Conservation (phyloP, 805 yeast genomes). For the Zygosaccharomyces gambellarensis region DNA sequence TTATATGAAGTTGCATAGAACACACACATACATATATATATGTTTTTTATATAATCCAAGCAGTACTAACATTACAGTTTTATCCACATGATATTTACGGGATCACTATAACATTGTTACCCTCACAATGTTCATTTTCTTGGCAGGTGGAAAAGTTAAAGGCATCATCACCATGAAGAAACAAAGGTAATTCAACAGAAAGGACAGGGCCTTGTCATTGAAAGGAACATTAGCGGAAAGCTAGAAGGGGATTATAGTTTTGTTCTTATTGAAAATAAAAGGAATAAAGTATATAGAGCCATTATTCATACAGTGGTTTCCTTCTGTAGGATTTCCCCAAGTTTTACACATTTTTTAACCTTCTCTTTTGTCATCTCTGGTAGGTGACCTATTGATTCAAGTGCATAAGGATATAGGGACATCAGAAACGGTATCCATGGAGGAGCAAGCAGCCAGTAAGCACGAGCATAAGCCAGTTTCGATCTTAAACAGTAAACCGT, state of each 20-base stretch:
- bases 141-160: background rate
- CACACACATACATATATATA: background rate
- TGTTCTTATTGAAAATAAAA: background rate
- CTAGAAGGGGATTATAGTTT: background rate
- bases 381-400: background rate
- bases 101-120: background rate
- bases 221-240: background rate
- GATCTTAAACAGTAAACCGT: constrained; percentile 11
- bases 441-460: constrained; percentile 1
- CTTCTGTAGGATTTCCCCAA: background rate
- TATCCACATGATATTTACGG: background rate
- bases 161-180: background rate
- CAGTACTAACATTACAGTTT: background rate
- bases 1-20: constrained; percentile 1
- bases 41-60: constrained; percentile 2
- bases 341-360: background rate
- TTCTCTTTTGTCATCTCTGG: background rate
- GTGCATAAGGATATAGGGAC: background rate
- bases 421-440: background rate
- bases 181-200: background rate
- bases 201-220: background rate
- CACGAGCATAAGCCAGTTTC: constrained; percentile 15
- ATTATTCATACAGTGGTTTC: background rate
- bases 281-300: background rate
- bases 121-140: background rate